A percentile compares a stretch with the other conserved stretches of the same genome.
phyloP scores from a whole-genome alignment of 1,284 basidiomycete genomes.

The Afroboletus lepidellus region DNA sequence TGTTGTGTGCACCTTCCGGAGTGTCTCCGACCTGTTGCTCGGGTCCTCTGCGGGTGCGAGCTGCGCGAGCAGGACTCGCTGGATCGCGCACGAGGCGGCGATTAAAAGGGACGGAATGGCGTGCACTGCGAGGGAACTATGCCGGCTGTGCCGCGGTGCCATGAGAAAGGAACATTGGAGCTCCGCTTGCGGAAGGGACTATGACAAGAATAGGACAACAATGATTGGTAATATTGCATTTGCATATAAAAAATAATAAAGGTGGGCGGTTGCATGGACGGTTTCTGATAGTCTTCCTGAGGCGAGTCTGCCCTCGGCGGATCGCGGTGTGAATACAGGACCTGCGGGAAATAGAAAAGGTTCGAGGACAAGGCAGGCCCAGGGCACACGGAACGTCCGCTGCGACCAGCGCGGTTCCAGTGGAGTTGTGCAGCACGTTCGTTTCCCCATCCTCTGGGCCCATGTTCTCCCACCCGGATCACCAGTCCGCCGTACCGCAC shows the following conservation, averaged over 20 bases:
- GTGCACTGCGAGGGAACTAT: conserved; percentile 13
- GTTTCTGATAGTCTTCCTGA: conserved; percentile 12
- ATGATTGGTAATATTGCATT: conserved; percentile 18
- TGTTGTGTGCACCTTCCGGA: background rate
- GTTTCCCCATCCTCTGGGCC: conserved; percentile 19
- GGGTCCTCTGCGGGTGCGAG: too few species aligned
- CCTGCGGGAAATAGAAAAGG: conserved; percentile 4
- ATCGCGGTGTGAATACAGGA: conserved; percentile 20
- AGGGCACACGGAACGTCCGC: conserved; percentile 15
- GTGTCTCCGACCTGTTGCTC: background rate
- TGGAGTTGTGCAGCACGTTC: conserved; percentile 16
- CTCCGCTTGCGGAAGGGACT: conserved; percentile 24
- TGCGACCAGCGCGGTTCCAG: conserved; percentile 5
- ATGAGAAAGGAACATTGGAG: conserved; percentile 21
- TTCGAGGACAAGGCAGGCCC: conserved; percentile 1
- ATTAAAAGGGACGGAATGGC: conserved; percentile 26
- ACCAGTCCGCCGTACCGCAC: conserved; percentile 26
- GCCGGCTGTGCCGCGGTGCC: conserved; percentile 31
- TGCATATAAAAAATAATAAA: conserved; percentile 18
- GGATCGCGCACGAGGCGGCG: conserved; percentile 28
- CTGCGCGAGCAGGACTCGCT: conserved; percentile 10
- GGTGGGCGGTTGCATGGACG: conserved; percentile 9
- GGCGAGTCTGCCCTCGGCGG: conserved; percentile 6
- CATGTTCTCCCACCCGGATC: conserved; percentile 36
- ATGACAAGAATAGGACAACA: conserved; percentile 12